A percentile compares a stretch with the other conserved stretches of the same genome.
Evolutionary conservation across 306 rosid species (phyloP).

Genomic region (Trichosanthes cucumerina): DNA sequence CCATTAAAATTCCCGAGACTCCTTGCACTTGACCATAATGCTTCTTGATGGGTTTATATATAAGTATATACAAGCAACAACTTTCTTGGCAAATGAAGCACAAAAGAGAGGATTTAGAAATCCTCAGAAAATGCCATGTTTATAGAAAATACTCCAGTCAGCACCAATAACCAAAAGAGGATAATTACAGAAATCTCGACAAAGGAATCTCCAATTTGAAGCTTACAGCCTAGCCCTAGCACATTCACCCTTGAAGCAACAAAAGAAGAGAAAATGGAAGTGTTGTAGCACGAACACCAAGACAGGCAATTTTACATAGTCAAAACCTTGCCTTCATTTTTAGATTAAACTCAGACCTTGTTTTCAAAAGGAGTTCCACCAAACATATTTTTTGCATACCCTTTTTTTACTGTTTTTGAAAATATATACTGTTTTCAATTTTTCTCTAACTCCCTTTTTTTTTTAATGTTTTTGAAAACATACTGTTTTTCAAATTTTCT

Average conservation of each 20-base stretch:
- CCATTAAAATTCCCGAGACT: neutral
- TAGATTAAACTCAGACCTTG: neutral
- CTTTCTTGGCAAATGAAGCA: neutral
- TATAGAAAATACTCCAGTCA: neutral
- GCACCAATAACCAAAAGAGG: neutral
- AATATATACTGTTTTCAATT: neutral
- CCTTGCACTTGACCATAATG: neutral
- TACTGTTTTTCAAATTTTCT: neutral
- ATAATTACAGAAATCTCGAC: neutral
- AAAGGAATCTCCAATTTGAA: neutral
- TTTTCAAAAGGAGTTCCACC: neutral
- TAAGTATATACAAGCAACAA: neutral
- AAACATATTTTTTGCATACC: neutral
- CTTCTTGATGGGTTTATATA: neutral
- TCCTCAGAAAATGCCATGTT: neutral
- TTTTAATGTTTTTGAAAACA: neutral
- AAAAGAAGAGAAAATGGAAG: neutral
- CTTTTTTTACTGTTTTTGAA: neutral
- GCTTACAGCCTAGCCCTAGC: neutral
- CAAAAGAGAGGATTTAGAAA: neutral
- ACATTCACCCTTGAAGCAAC: conserved; percentile 2
- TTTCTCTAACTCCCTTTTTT: neutral
- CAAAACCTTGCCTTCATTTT: neutral
- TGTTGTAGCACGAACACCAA: neutral
- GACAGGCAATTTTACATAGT: neutral